These are phyloP conservation scores for Pistacia integerrima DNA, from an alignment of 345 rosid genomes.

Conservation along the genomic window DNA sequence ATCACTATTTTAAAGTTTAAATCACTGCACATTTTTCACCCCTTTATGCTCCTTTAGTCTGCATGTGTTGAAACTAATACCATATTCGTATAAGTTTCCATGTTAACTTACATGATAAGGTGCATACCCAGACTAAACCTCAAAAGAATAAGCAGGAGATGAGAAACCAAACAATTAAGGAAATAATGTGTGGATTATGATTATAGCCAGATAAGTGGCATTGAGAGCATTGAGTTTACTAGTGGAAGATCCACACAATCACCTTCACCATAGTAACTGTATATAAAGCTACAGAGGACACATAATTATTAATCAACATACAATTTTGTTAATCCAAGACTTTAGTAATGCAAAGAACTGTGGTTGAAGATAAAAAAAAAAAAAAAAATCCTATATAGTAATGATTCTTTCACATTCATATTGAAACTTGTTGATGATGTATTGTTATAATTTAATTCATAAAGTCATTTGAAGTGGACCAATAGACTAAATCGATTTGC, in stretches of 20 bases:
- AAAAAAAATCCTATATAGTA: too few relatives aligned
- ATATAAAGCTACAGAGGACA: not conserved
- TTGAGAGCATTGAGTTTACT: constrained; percentile 40
- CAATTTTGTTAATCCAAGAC: not conserved
- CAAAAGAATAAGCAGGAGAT: constrained; percentile 27
- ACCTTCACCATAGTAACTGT: constrained; percentile 46
- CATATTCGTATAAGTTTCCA: not conserved
- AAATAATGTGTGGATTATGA: constrained; percentile 43
- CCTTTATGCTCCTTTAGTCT: not conserved
- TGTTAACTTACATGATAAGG: constrained; percentile 9
- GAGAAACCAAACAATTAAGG: constrained; percentile 26
- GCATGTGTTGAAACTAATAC: not conserved
- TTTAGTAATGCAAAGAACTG: too few relatives aligned
- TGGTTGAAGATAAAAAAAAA: too few relatives aligned
- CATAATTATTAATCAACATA: not conserved
- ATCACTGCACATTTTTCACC: not conserved
- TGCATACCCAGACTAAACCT: constrained; percentile 30
- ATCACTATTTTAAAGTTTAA: not conserved
- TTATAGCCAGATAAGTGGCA: constrained; percentile 24
- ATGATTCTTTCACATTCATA: too few relatives aligned
- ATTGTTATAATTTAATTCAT: too few relatives aligned
- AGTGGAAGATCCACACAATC: constrained; percentile 36
- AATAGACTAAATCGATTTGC: too few relatives aligned
- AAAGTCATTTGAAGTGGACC: too few relatives aligned
- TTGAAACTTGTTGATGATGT: too few relatives aligned